These are phyloP conservation scores for Metschnikowia anglica DNA, from an alignment of 805 yeast species.

Conservation along the genomic window DNA sequence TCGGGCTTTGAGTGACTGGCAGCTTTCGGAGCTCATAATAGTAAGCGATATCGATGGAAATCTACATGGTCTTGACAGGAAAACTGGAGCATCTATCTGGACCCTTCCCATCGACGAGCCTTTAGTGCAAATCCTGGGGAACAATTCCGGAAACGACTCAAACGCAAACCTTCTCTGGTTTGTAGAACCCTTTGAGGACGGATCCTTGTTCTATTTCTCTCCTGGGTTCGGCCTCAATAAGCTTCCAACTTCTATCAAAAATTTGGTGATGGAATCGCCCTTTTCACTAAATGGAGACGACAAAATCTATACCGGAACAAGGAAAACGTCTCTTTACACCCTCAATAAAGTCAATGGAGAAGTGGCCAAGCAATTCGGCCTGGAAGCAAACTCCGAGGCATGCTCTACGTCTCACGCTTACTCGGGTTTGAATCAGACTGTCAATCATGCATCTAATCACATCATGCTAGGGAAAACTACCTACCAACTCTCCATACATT, in stretches of 20 bases:
- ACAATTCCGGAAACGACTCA: constrained; percentile 11
- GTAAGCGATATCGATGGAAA: constrained; percentile 87
- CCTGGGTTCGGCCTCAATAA: constrained; percentile 72
- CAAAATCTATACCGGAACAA: constrained; percentile 82
- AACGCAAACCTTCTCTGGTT: constrained; percentile 60
- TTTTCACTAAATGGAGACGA: constrained; percentile 74
- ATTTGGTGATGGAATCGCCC: constrained; percentile 80
- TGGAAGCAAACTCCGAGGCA: constrained; percentile 18
- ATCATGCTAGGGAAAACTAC: constrained; percentile 69
- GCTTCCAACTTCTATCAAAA: constrained; percentile 76
- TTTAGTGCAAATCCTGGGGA: constrained; percentile 45
- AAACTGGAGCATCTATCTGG: constrained; percentile 78
- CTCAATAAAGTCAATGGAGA: constrained; percentile 75
- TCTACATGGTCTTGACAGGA: constrained; percentile 73
- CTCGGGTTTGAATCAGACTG: constrained; percentile 4
- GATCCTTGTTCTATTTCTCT: constrained; percentile 77
- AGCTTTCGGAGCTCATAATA: constrained; percentile 56
- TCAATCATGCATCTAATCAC: constrained; percentile 27
- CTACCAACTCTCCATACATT: constrained; percentile 73
- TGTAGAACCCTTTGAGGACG: constrained; percentile 88
- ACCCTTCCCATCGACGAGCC: constrained; percentile 65
- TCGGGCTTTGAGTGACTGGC: constrained; percentile 47
- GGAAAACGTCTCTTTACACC: constrained; percentile 72
- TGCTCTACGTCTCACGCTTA: constrained; percentile 38
- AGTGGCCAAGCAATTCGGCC: constrained; percentile 66